phyloP scores from a whole-genome alignment of 1,139 yeast species.

The Geotrichum candidum region DNA sequence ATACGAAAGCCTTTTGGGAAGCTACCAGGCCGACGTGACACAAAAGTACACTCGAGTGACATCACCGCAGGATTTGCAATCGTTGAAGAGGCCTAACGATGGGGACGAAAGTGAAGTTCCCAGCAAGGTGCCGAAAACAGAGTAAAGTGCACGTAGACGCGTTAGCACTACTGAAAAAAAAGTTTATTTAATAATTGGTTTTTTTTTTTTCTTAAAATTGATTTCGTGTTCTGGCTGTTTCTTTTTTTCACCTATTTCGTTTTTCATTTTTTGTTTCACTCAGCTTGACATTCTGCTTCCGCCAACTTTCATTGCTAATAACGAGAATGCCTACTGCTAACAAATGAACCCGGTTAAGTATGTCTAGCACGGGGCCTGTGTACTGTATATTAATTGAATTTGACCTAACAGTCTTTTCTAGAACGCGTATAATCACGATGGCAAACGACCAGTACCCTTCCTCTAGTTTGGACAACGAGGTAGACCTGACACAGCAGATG shows the following conservation, averaged over 20 bases:
- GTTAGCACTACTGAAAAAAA: background rate
- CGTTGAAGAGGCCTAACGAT: conserved; percentile 1
- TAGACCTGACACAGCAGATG: background rate
- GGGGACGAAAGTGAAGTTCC: background rate
- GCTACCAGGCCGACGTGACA: conserved; percentile 15
- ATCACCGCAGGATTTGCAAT: conserved; percentile 11
- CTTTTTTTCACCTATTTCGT: background rate
- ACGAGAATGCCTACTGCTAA: background rate
- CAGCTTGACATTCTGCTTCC: background rate
- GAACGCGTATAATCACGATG: background rate
- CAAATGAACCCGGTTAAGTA: background rate
- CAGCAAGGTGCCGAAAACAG: background rate
- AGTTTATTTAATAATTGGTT: background rate
- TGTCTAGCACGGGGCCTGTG: background rate
- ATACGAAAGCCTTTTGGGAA: conserved; percentile 21
- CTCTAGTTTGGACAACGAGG: background rate
- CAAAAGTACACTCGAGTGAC: conserved; percentile 13
- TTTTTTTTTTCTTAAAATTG: background rate
- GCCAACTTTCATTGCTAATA: background rate
- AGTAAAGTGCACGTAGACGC: background rate
- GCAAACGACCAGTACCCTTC: background rate
- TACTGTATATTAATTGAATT: background rate
- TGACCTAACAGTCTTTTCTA: background rate
- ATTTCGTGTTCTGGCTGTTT: background rate
- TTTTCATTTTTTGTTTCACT: background rate